These are phyloP conservation scores for Soucietia sequanensis DNA, from an alignment of 805 yeast genomes.

Conservation along the genomic window DNA sequence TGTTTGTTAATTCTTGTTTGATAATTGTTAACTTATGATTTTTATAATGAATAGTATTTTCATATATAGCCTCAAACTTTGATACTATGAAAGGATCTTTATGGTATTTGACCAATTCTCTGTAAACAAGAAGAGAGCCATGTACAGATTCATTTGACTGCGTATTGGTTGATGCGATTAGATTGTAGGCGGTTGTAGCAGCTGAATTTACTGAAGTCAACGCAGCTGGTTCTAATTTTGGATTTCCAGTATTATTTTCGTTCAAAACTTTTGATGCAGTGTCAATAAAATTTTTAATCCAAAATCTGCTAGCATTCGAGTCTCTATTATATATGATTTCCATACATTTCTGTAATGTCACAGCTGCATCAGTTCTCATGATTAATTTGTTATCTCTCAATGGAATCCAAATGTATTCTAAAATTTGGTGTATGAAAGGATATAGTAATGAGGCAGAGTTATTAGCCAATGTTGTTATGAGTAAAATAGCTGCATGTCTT, in stretches of 20 bases:
- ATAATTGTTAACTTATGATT: constrained; percentile 76
- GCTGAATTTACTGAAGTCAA: constrained; percentile 6
- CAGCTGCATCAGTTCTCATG: constrained; percentile 82
- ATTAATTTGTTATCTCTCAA: constrained; percentile 73
- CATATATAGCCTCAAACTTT: constrained; percentile 75
- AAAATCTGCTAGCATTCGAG: constrained; percentile 60
- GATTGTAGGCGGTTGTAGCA: constrained; percentile 16
- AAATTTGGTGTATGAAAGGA: constrained; percentile 71
- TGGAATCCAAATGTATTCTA: constrained; percentile 86
- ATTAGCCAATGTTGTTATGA: constrained; percentile 78
- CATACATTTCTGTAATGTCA: constrained; percentile 73
- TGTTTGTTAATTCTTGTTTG: constrained; percentile 79
- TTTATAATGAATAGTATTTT: constrained; percentile 67
- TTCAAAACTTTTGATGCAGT: constrained; percentile 65
- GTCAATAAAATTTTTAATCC: constrained; percentile 71
- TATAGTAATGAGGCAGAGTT: constrained; percentile 84
- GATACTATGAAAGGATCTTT: constrained; percentile 72
- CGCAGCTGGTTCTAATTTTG: constrained; percentile 3
- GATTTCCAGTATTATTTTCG: constrained; percentile 15
- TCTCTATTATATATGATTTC: constrained; percentile 81
- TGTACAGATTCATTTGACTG: constrained; percentile 68
- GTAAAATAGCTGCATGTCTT: constrained; percentile 87
- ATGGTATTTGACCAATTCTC: constrained; percentile 66
- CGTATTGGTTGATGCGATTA: constrained; percentile 16
- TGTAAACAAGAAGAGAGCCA: constrained; percentile 78